Conservation (phyloP, 2,329 filamentous ascomycete genomes). For the Scedosporium dehoogii region DNA sequence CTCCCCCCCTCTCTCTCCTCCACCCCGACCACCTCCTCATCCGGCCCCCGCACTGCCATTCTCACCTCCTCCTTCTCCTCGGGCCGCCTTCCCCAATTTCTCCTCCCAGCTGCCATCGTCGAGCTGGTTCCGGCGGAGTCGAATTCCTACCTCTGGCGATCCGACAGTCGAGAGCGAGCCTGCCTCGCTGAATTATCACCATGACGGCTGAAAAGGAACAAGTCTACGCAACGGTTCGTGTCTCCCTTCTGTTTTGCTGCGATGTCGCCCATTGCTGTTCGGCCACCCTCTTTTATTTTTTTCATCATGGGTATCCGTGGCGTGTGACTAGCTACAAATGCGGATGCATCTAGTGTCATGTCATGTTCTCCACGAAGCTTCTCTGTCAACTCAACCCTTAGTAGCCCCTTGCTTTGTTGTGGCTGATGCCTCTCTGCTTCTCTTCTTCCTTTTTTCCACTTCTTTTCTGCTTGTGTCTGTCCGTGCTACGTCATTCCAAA, state of each 20-base stretch:
- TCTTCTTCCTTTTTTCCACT: too few species aligned
- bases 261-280: background rate
- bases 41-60: background rate
- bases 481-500: background rate
- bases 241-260: background rate
- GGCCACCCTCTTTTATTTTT: background rate
- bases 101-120: background rate
- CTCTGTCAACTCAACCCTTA: too few species aligned
- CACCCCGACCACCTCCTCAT: constrained; percentile 7
- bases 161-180: background rate
- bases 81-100: background rate
- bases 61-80: background rate
- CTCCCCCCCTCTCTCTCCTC: constrained; percentile 1
- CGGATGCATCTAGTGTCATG: too few species aligned
- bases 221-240: constrained; percentile 47
- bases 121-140: background rate
- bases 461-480: background rate
- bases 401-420: background rate
- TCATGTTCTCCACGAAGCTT: too few species aligned
- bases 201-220: constrained; percentile 36
- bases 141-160: background rate
- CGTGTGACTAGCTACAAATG: too few species aligned
- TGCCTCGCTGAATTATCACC: constrained; percentile 9
- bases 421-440: background rate
- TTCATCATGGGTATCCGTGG: background rate